These are phyloP conservation scores for Endoconidiophora polonica DNA, from an alignment of 2,329 filamentous ascomycete species.

Conservation along the genomic window DNA sequence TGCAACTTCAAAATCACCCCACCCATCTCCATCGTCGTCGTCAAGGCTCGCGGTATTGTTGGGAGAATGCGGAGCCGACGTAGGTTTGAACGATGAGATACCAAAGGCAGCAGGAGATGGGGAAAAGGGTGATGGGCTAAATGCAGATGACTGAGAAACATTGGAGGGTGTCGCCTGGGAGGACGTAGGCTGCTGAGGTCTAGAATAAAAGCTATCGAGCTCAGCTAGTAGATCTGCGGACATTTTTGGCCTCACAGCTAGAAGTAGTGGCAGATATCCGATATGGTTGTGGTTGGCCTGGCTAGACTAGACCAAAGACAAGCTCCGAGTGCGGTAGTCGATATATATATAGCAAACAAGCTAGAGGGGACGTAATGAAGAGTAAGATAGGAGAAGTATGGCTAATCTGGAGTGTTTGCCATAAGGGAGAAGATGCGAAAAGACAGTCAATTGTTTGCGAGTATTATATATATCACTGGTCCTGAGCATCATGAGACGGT, in stretches of 20 bases:
- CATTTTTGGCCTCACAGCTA: slow-evolving; percentile 24
- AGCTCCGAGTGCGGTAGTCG: too few species aligned
- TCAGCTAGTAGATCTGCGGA: slow-evolving; percentile 50
- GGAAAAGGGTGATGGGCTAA: not conserved
- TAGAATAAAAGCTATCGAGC: slow-evolving; percentile 34
- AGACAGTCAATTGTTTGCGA: too few species aligned
- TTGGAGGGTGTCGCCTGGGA: not conserved
- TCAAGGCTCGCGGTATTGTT: not conserved
- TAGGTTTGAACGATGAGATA: slow-evolving; percentile 14
- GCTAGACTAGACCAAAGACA: too few species aligned
- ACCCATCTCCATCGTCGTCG: slow-evolving; percentile 42
- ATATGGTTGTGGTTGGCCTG: too few species aligned
- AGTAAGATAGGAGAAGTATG: too few species aligned
- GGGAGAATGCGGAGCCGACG: slow-evolving; percentile 4
- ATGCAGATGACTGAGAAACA: not conserved
- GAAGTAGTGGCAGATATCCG: too few species aligned
- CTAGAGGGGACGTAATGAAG: too few species aligned
- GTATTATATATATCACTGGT: too few species aligned
- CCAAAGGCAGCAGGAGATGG: slow-evolving; percentile 14
- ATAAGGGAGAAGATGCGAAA: too few species aligned
- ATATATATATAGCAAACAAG: too few species aligned
- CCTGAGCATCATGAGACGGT: too few species aligned
- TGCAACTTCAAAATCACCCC: slow-evolving; percentile 52
- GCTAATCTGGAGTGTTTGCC: too few species aligned
- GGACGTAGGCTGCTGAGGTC: slow-evolving; percentile 16